Percentiles rank a stretch among this genome's conserved stretches.
Evolutionary conservation across 305 asterid genomes (phyloP).

Genomic region (Lippia alba): DNA sequence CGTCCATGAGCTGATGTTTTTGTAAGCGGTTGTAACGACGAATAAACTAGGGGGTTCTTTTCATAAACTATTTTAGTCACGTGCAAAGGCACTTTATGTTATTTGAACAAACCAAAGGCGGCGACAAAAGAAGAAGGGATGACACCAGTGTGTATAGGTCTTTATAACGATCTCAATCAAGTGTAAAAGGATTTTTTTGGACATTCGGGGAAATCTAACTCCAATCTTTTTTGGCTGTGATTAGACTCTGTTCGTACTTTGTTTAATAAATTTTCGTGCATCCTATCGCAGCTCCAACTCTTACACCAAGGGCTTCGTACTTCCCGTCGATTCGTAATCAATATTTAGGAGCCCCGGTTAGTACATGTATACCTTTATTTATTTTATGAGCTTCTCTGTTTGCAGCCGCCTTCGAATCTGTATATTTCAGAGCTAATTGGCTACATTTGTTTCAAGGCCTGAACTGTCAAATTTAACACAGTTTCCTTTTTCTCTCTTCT

Average conservation of each 20-base stretch:
- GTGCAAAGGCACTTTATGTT: too few species aligned
- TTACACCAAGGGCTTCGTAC: slow-evolving; percentile 42
- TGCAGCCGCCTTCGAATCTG: slow-evolving; percentile 17
- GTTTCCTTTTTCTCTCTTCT: slow-evolving; percentile 5
- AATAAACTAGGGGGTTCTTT: too few species aligned
- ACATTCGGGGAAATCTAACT: slow-evolving; percentile 4
- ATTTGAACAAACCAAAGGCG: too few species aligned
- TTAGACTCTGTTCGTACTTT: slow-evolving; percentile 11
- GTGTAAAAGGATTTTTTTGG: background rate
- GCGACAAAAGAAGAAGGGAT: too few species aligned
- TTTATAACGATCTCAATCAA: too few species aligned
- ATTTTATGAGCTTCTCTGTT: slow-evolving; percentile 26
- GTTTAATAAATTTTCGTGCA: slow-evolving; percentile 10
- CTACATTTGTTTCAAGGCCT: slow-evolving; percentile 8
- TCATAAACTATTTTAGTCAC: too few species aligned
- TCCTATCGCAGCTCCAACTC: slow-evolving; percentile 51
- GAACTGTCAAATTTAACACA: slow-evolving; percentile 9
- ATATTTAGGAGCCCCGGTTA: slow-evolving; percentile 42
- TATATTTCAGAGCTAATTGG: slow-evolving; percentile 11
- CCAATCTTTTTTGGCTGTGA: background rate
- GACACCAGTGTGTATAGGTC: too few species aligned
- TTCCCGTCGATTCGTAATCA: slow-evolving; percentile 39
- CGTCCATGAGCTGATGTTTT: background rate
- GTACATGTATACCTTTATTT: slow-evolving; percentile 28
- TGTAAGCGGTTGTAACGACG: background rate